phyloP scores from a whole-genome alignment of 2,329 filamentous ascomycete genomes.

The Cadophora luteo-olivacea region DNA sequence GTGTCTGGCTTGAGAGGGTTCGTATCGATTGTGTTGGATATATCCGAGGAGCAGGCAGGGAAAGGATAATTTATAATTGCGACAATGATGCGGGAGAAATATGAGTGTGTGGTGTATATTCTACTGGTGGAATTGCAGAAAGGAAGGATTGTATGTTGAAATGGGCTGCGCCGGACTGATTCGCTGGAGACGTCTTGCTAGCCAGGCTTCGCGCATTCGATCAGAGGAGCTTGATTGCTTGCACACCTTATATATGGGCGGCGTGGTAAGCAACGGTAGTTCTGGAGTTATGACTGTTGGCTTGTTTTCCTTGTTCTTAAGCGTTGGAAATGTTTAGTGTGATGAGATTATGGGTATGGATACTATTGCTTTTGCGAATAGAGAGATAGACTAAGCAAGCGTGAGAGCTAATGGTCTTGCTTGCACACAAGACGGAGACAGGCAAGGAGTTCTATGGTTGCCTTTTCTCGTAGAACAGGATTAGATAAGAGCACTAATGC shows the following conservation, averaged over 20 bases:
- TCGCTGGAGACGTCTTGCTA: neutral
- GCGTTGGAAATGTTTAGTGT: neutral
- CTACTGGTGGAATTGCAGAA: neutral
- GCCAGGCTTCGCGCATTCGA: neutral
- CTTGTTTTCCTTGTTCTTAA: neutral
- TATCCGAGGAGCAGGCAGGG: neutral
- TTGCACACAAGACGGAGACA: neutral
- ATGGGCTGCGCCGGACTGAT: constrained; percentile 11
- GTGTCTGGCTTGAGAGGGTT: constrained; percentile 33
- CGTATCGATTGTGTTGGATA: neutral
- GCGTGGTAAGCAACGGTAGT: constrained; percentile 1
- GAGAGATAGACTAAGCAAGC: constrained; percentile 1
- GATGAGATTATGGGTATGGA: neutral
- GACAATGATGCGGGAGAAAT: neutral
- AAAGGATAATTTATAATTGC: neutral
- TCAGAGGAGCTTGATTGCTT: constrained; percentile 3
- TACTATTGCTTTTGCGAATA: constrained; percentile 2
- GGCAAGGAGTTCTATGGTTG: neutral
- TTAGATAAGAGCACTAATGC: constrained; percentile 13
- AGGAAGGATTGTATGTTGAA: neutral
- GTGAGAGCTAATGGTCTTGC: neutral
- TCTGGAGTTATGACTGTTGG: constrained; percentile 4
- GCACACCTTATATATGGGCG: constrained; percentile 1
- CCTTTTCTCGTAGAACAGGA: neutral
- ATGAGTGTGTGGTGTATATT: neutral